Evolutionary conservation across 257 asterid species (phyloP).

Genomic region (Scutellaria baicalensis): DNA sequence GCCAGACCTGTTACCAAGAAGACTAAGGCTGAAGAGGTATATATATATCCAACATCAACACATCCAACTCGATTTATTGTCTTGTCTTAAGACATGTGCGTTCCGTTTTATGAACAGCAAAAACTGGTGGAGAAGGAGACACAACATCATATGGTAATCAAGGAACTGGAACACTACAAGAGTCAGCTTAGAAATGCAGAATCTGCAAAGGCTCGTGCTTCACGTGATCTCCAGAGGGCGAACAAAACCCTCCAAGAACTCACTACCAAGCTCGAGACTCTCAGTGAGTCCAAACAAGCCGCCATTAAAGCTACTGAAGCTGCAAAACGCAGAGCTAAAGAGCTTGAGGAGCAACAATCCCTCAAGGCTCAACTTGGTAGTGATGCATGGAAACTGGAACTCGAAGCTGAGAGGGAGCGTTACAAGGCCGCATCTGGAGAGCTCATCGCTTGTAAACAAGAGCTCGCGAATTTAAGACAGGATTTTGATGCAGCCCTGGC

Average conservation of each 20-base stretch:
- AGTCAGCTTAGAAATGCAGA: constrained; percentile 50
- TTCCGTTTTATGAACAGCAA: constrained; percentile 21
- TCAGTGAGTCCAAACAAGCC: constrained; percentile 74
- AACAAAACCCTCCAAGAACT: constrained; percentile 60
- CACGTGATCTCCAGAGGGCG: constrained; percentile 52
- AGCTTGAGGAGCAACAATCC: constrained; percentile 52
- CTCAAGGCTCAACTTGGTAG: constrained; percentile 28
- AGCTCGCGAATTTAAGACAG: constrained; percentile 61
- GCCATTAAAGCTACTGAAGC: constrained; percentile 57
- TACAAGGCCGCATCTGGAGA: constrained; percentile 61
- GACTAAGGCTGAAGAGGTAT: constrained; percentile 73
- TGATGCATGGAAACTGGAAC: constrained; percentile 60
- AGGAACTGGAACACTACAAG: constrained; percentile 57
- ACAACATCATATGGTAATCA: constrained; percentile 60
- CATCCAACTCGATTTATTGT: too few relatives aligned
- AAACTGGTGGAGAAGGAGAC: constrained; percentile 84
- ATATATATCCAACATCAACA: not conserved
- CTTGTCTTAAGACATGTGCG: too few relatives aligned
- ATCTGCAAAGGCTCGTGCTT: constrained; percentile 47
- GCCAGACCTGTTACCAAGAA: constrained; percentile 36
- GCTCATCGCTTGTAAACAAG: constrained; percentile 60
- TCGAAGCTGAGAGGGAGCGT: constrained; percentile 51
- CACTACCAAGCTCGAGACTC: constrained; percentile 63
- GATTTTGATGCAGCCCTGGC: constrained; percentile 76
- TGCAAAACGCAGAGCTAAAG: constrained; percentile 39